A percentile compares a stretch with the other conserved stretches of the same genome.
phyloP scores from a whole-genome alignment of 495 filamentous ascomycete species.

The Gamarada debralockiae region DNA sequence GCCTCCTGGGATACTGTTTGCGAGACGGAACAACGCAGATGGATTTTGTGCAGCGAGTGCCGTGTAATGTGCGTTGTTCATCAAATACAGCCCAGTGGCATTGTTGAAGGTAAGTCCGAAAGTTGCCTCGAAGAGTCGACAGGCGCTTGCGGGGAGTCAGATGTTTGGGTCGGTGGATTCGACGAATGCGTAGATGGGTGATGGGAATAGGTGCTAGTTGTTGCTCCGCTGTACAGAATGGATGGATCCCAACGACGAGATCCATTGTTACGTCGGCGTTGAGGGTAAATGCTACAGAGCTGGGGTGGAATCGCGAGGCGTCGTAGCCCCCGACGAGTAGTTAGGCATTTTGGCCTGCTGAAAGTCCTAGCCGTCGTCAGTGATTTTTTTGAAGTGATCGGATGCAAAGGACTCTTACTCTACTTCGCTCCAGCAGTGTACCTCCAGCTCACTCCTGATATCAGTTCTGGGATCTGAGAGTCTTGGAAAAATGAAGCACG shows the following conservation, averaged over 20 bases:
- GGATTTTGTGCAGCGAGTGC: conserved; percentile 40
- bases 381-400: conserved; percentile 4
- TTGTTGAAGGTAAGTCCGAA: conserved; percentile 48
- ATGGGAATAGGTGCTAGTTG: conserved; percentile 22
- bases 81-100: conserved; percentile 42
- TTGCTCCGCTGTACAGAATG: conserved; percentile 30
- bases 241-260: conserved; percentile 46
- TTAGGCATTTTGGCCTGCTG: conserved; percentile 42
- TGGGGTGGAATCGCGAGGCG: conserved; percentile 42
- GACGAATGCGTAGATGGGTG: conserved; percentile 38
- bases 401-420: conserved; percentile 23
- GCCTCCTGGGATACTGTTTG: conserved; percentile 34
- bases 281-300: conserved; percentile 40
- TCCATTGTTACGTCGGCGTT: conserved; percentile 36
- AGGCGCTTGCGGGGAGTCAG: conserved; percentile 51
- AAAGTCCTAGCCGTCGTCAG: conserved; percentile 31
- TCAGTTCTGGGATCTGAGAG: conserved; percentile 41
- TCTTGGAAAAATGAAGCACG: conserved; percentile 42
- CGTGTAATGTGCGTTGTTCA: conserved; percentile 41
- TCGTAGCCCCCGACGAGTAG: conserved; percentile 56
- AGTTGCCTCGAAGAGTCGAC: conserved; percentile 46
- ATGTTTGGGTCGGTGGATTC: conserved; percentile 53
- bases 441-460: conserved; percentile 50
- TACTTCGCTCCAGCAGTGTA: conserved; percentile 56
- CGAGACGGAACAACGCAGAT: conserved; percentile 47